Evolutionary conservation across 495 filamentous ascomycete genomes (phyloP).

Genomic region (Annulohypoxylon bovei): DNA sequence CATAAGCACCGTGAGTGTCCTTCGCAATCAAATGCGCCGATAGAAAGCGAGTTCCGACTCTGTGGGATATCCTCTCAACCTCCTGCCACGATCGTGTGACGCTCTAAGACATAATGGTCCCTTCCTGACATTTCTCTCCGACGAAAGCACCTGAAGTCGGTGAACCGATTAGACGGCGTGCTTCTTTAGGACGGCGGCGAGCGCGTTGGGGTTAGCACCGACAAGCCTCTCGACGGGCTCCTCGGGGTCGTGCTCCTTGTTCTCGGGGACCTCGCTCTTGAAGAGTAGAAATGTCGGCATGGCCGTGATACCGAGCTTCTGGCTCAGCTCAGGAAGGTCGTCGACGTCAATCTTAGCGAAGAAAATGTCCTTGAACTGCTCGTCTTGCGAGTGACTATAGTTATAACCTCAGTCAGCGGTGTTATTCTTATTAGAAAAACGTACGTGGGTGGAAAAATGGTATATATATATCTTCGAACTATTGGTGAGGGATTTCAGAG

Average conservation of each 20-base stretch:
- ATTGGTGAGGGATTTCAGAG: constrained; percentile 24
- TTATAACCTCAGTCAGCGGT: background rate
- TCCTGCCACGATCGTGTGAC: background rate
- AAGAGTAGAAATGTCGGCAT: constrained; percentile 96
- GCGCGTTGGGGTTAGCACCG: constrained; percentile 78
- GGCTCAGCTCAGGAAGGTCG: constrained; percentile 75
- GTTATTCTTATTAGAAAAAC: background rate
- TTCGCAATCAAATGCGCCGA: background rate
- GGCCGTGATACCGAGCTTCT: constrained; percentile 84
- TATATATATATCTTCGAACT: background rate
- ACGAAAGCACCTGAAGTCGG: background rate
- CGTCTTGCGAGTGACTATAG: constrained; percentile 33
- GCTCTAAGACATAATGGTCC: background rate
- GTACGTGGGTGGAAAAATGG: background rate
- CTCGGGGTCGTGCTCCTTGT: constrained; percentile 64
- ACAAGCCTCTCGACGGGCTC: constrained; percentile 71
- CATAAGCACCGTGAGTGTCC: background rate
- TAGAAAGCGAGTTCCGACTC: constrained; percentile 2
- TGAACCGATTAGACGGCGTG: background rate
- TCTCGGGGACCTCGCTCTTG: no score
- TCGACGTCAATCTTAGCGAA: constrained; percentile 98
- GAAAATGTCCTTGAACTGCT: constrained; percentile 56
- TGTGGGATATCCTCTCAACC: constrained; percentile 19
- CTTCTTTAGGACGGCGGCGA: constrained; percentile 64
- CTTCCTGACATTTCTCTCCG: background rate